These are phyloP conservation scores for Auricularia cornea DNA, from an alignment of 768 basidiomycete species.

Conservation along the genomic window DNA sequence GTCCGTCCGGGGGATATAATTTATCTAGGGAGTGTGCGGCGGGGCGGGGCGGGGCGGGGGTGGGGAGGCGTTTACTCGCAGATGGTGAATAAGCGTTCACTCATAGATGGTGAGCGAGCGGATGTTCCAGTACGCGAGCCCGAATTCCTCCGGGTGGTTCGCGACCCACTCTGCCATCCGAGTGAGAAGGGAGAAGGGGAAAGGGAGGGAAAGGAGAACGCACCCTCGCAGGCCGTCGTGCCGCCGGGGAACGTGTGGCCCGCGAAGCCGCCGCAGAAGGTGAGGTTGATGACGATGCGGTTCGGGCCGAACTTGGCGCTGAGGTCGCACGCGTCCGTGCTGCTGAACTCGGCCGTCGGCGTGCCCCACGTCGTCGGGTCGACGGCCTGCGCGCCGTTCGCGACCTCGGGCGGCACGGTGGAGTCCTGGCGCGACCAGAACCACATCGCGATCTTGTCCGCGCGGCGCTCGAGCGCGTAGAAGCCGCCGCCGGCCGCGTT, in stretches of 20 bases:
- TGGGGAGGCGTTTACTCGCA: too few relatives aligned
- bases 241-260: slow-evolving; percentile 41
- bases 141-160: slow-evolving; percentile 58
- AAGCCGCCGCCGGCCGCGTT: slow-evolving; percentile 56
- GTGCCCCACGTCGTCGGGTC: slow-evolving; percentile 47
- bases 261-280: slow-evolving; percentile 61
- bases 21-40: too few relatives aligned
- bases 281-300: slow-evolving; percentile 62
- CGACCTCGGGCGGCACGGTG: background rate
- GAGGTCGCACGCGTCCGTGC: slow-evolving; percentile 37
- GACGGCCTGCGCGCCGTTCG: slow-evolving; percentile 25
- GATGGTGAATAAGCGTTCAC: background rate
- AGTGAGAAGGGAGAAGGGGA: too few relatives aligned
- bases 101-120: slow-evolving; percentile 47
- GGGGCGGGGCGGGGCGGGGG: too few relatives aligned
- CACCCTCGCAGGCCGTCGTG: slow-evolving; percentile 44
- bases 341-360: background rate
- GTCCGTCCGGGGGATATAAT: too few relatives aligned
- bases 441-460: slow-evolving; percentile 54
- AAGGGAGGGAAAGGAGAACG: slow-evolving; percentile 15
- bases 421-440: slow-evolving; percentile 47
- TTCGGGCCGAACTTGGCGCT: slow-evolving; percentile 35
- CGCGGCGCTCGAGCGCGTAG: slow-evolving; percentile 43
- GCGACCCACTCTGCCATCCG: slow-evolving; percentile 45
- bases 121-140: slow-evolving; percentile 65